phyloP scores from a whole-genome alignment of 139 green algal genomes.

The Chlamydomonas incerta region DNA sequence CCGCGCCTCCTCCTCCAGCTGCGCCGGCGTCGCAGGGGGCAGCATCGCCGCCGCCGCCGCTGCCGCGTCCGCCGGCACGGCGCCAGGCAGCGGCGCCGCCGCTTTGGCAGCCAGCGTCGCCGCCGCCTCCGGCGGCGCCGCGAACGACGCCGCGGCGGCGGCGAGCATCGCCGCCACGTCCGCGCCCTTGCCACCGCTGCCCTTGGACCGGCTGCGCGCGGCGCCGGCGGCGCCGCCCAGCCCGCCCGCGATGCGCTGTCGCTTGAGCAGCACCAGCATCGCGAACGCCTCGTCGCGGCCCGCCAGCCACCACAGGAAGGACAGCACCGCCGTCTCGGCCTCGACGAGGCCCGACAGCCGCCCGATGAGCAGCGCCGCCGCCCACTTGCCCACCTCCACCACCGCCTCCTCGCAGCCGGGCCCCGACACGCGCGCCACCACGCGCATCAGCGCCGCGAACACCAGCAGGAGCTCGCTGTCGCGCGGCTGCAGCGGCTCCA shows the following conservation, averaged over 20 bases:
- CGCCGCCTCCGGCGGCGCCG: neutral
- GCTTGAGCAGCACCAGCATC: slow-evolving; percentile 46
- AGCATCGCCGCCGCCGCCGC: no score
- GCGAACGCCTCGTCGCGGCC: slow-evolving; percentile 48
- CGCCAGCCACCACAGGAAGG: slow-evolving; percentile 51
- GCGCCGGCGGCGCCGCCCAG: neutral
- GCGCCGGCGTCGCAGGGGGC: no score
- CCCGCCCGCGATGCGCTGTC: slow-evolving; percentile 16
- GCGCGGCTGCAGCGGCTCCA: slow-evolving; percentile 43
- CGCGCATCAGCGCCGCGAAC: slow-evolving; percentile 54
- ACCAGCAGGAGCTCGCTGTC: slow-evolving; percentile 67
- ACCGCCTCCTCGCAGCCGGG: slow-evolving; percentile 41
- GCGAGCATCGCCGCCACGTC: slow-evolving; percentile 35
- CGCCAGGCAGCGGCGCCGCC: no score
- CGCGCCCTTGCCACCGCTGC: neutral
- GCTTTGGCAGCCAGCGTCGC: neutral
- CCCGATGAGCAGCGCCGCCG: slow-evolving; percentile 48
- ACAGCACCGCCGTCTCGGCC: slow-evolving; percentile 43
- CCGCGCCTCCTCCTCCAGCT: no score
- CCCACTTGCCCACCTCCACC: slow-evolving; percentile 44
- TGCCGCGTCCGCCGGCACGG: no score
- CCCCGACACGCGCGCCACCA: slow-evolving; percentile 29
- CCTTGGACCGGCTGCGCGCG: neutral
- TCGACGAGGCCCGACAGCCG: neutral
- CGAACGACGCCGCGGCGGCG: neutral